Conservation (phyloP, 441 rosid genomes). For the Geranium incanum region DNA sequence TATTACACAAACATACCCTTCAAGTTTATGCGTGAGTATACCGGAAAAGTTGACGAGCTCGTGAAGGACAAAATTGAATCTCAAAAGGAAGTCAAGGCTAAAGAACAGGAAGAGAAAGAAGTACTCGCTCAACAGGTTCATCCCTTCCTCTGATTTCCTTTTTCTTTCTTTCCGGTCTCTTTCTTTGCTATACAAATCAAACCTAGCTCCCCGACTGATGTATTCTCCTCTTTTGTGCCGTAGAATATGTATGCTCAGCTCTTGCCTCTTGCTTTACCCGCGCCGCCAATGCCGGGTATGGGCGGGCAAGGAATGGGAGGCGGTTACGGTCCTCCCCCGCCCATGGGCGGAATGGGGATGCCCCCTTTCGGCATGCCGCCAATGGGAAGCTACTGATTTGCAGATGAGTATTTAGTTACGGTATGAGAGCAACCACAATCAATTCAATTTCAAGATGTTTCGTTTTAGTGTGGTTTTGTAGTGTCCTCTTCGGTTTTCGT, state of each 20-base stretch:
- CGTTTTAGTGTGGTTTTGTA: too few species aligned
- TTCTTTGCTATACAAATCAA: too few species aligned
- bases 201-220: too few species aligned
- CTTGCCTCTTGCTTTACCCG: slow-evolving; percentile 91
- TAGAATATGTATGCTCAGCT: slow-evolving; percentile 99
- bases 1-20: background rate
- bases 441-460: too few species aligned
- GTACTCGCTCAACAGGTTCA: slow-evolving; percentile 77
- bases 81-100: slow-evolving; percentile 64
- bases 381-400: slow-evolving; percentile 69
- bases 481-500: too few species aligned
- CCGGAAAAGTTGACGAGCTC: slow-evolving; percentile 92
- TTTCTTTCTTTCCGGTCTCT: too few species aligned
- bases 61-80: slow-evolving; percentile 78
- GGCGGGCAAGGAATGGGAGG: slow-evolving; percentile 44
- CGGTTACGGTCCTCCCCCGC: slow-evolving; percentile 58
- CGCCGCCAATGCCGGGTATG: slow-evolving; percentile 98
- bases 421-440: background rate
- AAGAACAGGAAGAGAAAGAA: slow-evolving; percentile 90
- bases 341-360: slow-evolving; percentile 88
- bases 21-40: slow-evolving; percentile 89
- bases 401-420: slow-evolving; percentile 14
- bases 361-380: slow-evolving; percentile 93
- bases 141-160: too few species aligned
- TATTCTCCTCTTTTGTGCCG: slow-evolving; percentile 21